Percentiles rank a stretch among this genome's conserved stretches.
phyloP scores from a whole-genome alignment of 352 stramenopile genomes.

The Phytophthora europaea region DNA sequence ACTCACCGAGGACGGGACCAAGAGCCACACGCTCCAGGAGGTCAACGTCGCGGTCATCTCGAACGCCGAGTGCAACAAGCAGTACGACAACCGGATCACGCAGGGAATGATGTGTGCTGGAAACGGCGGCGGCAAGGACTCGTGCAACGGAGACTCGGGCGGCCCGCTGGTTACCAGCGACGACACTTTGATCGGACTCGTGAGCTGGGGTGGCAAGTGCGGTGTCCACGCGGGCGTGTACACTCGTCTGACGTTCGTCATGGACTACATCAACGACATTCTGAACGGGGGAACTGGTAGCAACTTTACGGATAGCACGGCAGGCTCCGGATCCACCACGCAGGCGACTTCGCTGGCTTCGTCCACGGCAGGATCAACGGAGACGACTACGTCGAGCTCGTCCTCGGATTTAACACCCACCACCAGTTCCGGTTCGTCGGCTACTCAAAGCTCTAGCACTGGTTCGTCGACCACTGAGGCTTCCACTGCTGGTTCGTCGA shows the following conservation, averaged over 20 bases:
- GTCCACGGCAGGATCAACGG: conserved; percentile 17
- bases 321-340: conserved; percentile 15
- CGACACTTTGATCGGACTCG: conserved; percentile 60
- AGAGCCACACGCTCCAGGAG: conserved; percentile 47
- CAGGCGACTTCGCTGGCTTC: conserved; percentile 25
- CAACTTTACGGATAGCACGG: conserved; percentile 27
- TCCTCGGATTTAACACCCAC: neutral
- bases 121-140: conserved; percentile 54
- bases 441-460: conserved; percentile 9
- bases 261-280: conserved; percentile 56
- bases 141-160: conserved; percentile 74
- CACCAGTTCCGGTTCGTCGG: conserved; percentile 13
- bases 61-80: conserved; percentile 62
- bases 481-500: conserved; percentile 13
- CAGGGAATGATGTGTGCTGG: conserved; percentile 71
- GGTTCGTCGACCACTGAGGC: conserved; percentile 5
- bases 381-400: conserved; percentile 7
- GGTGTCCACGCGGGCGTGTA: conserved; percentile 64
- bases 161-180: conserved; percentile 56
- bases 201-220: conserved; percentile 69
- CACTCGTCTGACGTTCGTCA: conserved; percentile 54
- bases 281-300: conserved; percentile 27
- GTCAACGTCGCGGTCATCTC: conserved; percentile 65
- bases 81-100: conserved; percentile 65
- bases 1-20: conserved; percentile 45